These are phyloP conservation scores for Chlorella sp. DNA, from an alignment of 139 green algal genomes.

Conservation along the genomic window DNA sequence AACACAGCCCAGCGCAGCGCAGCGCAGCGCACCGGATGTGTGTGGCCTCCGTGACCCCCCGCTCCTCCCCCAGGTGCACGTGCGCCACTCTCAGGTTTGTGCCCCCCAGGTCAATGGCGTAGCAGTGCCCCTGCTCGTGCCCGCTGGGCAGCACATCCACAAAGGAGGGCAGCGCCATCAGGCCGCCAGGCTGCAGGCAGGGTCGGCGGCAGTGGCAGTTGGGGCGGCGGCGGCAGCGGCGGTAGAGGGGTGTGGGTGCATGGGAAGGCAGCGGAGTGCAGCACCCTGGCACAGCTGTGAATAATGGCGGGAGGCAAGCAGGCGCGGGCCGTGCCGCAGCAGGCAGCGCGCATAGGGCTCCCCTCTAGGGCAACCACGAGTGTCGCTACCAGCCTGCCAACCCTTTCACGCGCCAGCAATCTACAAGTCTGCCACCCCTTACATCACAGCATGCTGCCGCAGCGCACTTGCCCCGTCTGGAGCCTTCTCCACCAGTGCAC, in stretches of 20 bases:
- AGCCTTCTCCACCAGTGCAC: too few relatives aligned
- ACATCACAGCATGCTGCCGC: too few relatives aligned
- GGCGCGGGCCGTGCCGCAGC: too few relatives aligned
- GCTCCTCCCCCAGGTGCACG: conserved; percentile 46
- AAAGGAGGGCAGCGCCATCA: conserved; percentile 67
- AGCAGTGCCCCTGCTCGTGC: conserved; percentile 77
- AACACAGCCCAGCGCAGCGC: too few relatives aligned
- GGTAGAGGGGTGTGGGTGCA: neutral
- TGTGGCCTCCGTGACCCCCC: conserved; percentile 44
- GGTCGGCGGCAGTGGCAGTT: neutral
- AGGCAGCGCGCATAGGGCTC: too few relatives aligned
- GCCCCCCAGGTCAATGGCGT: conserved; percentile 88
- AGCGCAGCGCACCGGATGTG: conserved; percentile 16
- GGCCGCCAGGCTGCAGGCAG: conserved; percentile 8
- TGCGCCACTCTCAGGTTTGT: conserved; percentile 89
- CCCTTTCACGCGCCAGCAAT: too few relatives aligned
- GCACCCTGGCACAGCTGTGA: neutral
- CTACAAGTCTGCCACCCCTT: too few relatives aligned
- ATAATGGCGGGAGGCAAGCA: too few relatives aligned
- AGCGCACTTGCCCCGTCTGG: too few relatives aligned
- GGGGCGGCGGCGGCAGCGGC: neutral
- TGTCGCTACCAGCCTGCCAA: too few relatives aligned
- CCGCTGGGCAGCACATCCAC: conserved; percentile 63
- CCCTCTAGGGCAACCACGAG: too few relatives aligned
- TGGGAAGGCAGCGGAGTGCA: neutral